These are phyloP conservation scores for Aureobasidium mangrovei DNA, from an alignment of 2,329 filamentous ascomycete species.

Conservation along the genomic window DNA sequence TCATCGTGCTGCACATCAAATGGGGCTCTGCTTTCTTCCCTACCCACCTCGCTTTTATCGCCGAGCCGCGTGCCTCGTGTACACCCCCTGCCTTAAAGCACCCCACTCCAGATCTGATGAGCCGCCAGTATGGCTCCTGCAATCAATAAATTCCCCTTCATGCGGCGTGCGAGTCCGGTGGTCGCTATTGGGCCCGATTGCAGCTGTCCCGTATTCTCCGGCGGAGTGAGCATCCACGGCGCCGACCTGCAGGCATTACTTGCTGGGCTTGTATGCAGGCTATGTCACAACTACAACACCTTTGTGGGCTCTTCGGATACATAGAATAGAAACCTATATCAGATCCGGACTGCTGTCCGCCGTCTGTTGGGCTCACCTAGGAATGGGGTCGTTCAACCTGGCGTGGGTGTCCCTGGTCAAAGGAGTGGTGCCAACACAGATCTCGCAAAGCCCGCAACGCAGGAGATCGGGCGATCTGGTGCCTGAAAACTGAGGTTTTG, in stretches of 20 bases:
- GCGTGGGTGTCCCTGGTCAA: not conserved
- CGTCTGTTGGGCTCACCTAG: too few relatives aligned
- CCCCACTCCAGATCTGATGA: not conserved
- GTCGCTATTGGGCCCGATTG: not conserved
- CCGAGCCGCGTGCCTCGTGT: slow-evolving; percentile 3
- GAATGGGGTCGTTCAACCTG: too few relatives aligned
- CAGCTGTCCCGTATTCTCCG: not conserved
- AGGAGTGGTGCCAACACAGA: not conserved
- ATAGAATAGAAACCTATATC: too few relatives aligned
- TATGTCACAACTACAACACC: too few relatives aligned
- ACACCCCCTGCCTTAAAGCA: not conserved
- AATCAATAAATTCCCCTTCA: not conserved
- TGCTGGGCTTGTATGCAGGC: too few relatives aligned
- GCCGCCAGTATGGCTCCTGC: not conserved
- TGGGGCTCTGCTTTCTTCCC: not conserved
- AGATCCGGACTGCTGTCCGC: too few relatives aligned
- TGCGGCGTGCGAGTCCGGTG: not conserved
- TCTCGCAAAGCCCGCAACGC: not conserved
- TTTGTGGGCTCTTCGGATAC: too few relatives aligned
- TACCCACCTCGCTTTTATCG: not conserved
- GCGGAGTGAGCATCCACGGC: too few relatives aligned
- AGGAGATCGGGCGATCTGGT: not conserved
- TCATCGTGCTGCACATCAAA: not conserved
- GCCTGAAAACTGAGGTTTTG: slow-evolving; percentile 8
- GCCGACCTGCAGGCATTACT: too few relatives aligned